Evolutionary conservation across 2,329 filamentous ascomycete genomes (phyloP), one percentile per base, ranked within the genome.

Genomic region (Sphaerostilbella broomeana): DNA sequence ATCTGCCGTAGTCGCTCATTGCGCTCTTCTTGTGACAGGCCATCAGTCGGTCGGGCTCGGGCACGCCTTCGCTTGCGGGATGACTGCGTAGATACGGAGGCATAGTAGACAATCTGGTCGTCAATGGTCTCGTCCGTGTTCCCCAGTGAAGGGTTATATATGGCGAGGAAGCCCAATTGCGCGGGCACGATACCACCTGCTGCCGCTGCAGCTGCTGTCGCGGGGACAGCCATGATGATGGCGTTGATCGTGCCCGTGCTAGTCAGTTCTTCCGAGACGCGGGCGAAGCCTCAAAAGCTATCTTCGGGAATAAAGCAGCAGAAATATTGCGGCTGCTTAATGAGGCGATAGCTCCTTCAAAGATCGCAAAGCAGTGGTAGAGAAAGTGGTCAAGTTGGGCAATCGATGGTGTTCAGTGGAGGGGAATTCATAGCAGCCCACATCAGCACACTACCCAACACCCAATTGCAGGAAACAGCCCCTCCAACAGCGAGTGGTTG

Each of bases 31-130:
- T 75, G 64, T 2, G 70, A 70, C 19, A 73, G 47, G 37, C 59
- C 57, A 21, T 68, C 65, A 10, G 62, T 67, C 2, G 67, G 65
- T 13, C 62, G 61, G 19, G 61, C 59, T 20, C 60, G 61, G 6
- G 64, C 60, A 51, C 69, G 61, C 48, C 67, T 60, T 19, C 63
- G 63, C 41, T 64, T 65, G 35, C 60, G 63, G 22, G 59, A 49
- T 21, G 59, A 49, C 35, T 66, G 65, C 3, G 68, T 66, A 39
- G 59, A 64, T 38, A 72, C 61, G 5, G 86, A 87, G 53, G 84
- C 84, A 65, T 94, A 95, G 69, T 95, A 98, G 51, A 95, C 86
- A 47, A 97, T 86, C 64, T 98, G 87, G 50, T 92, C 74, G 42
- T 76, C 71, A 49, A 90, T 70, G 2, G 68, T 72, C 29, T 73